A percentile compares a stretch with the other conserved stretches of the same genome.
Evolutionary conservation across 139 green algal genomes (phyloP).

Genomic region (Asterochloris erici): DNA sequence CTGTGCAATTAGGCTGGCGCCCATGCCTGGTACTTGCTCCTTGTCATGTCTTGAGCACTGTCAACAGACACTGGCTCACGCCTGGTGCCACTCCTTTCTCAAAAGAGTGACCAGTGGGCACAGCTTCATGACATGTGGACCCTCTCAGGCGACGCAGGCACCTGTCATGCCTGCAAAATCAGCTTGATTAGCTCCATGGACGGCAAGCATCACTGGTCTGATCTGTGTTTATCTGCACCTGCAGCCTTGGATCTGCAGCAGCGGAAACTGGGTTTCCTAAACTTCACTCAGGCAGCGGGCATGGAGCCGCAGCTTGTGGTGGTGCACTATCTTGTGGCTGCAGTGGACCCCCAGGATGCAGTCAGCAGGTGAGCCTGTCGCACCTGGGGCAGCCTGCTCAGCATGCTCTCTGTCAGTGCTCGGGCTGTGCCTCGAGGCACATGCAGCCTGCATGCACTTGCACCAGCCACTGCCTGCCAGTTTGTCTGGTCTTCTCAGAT

Average conservation of each 20-base stretch:
- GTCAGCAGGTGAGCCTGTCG: constrained; percentile 62
- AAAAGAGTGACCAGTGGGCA: background rate
- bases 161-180: too few species aligned
- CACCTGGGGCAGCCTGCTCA: constrained; percentile 57
- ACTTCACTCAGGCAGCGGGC: constrained; percentile 54
- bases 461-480: too few species aligned
- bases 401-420: constrained; percentile 13
- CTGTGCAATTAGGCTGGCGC: too few species aligned
- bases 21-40: too few species aligned
- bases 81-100: too few species aligned
- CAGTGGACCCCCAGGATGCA: constrained; percentile 54
- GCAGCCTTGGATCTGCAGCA: constrained; percentile 17
- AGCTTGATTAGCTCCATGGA: too few species aligned
- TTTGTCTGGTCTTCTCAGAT: background rate
- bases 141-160: too few species aligned
- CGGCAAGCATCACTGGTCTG: too few species aligned
- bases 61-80: too few species aligned
- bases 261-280: constrained; percentile 75
- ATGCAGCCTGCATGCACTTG: too few species aligned
- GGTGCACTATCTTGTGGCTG: constrained; percentile 55
- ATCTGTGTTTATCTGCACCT: background rate
- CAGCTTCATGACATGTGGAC: background rate
- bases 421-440: background rate
- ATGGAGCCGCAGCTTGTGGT: constrained; percentile 44
- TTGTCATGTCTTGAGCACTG: too few species aligned